These are phyloP conservation scores for Talaromyces thailandensis DNA, from an alignment of 495 filamentous ascomycete species.

Conservation along the genomic window DNA sequence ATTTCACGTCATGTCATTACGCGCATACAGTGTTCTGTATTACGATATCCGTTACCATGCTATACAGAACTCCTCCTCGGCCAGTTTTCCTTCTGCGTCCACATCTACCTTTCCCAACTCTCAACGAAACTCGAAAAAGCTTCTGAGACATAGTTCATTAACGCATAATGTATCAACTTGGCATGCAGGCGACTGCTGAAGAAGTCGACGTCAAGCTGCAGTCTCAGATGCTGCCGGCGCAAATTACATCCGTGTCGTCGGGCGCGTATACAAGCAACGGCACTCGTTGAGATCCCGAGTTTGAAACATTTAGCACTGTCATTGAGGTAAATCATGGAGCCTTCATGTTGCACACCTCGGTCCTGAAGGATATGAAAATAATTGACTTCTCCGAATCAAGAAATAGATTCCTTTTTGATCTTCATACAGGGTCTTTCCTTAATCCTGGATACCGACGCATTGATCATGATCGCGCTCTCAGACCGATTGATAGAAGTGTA, in stretches of 20 bases:
- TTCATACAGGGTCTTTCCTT: neutral
- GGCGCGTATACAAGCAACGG: conserved; percentile 4
- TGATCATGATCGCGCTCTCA: neutral
- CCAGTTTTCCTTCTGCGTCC: neutral
- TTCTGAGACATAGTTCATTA: neutral
- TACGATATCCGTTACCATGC: neutral
- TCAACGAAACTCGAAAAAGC: neutral
- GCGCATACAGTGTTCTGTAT: neutral
- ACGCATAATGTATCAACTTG: conserved; percentile 1
- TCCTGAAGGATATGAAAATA: conserved; percentile 1
- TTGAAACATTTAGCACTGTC: conserved; percentile 1
- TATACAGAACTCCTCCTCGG: neutral
- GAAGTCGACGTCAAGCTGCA: conserved; percentile 3
- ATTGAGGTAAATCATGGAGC: neutral
- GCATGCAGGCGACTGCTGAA: neutral
- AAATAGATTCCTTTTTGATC: neutral
- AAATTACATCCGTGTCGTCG: neutral
- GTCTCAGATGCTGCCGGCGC: neutral
- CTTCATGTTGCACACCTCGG: neutral
- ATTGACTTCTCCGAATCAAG: neutral
- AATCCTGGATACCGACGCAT: neutral
- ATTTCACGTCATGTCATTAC: neutral
- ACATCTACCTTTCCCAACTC: neutral
- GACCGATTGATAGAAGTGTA: neutral
- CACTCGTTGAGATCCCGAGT: neutral